Percentiles rank a stretch among this genome's conserved stretches.
phyloP scores from a whole-genome alignment of 2,329 filamentous ascomycete species.

The Dothistroma pini region DNA sequence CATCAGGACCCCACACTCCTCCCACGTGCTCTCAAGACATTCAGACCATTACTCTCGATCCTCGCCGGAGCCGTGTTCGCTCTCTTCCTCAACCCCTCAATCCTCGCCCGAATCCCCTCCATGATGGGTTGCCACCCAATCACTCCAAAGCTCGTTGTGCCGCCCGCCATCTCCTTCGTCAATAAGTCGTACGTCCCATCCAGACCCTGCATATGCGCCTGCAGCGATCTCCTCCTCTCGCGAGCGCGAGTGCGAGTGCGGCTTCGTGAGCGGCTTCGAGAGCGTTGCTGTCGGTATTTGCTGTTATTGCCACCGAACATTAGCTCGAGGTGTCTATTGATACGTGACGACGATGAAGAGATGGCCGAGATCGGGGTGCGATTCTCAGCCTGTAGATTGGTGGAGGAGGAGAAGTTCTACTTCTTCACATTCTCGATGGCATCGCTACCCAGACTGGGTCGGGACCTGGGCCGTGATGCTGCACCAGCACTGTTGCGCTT shows the following conservation, averaged over 20 bases:
- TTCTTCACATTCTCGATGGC: slow-evolving; percentile 33
- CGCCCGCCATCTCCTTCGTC: slow-evolving; percentile 5
- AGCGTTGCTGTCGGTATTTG: not conserved
- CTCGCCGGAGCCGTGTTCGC: slow-evolving; percentile 25
- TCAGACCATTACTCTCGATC: slow-evolving; percentile 16
- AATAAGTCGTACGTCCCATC: slow-evolving; percentile 18
- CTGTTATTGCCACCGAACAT: not conserved
- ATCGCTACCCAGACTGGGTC: slow-evolving; percentile 24
- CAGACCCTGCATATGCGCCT: slow-evolving; percentile 11
- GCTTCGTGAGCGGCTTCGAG: slow-evolving; percentile 13
- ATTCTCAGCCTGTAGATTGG: slow-evolving; percentile 4
- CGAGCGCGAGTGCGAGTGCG: slow-evolving; percentile 9
- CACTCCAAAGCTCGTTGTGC: not conserved
- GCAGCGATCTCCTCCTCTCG: not conserved
- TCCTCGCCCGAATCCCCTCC: slow-evolving; percentile 22
- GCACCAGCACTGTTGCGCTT: slow-evolving; percentile 26
- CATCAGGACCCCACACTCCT: not conserved
- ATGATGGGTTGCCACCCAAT: slow-evolving; percentile 15
- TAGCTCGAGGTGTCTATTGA: slow-evolving; percentile 7
- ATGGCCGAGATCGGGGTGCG: not conserved
- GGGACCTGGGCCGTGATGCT: slow-evolving; percentile 15
- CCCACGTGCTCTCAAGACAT: slow-evolving; percentile 3
- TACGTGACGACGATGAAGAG: slow-evolving; percentile 6
- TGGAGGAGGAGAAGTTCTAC: slow-evolving; percentile 25
- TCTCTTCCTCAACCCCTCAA: slow-evolving; percentile 21